Evolutionary conservation across 139 green algal genomes (phyloP).

Genomic region (Diplosphaera chodatii): DNA sequence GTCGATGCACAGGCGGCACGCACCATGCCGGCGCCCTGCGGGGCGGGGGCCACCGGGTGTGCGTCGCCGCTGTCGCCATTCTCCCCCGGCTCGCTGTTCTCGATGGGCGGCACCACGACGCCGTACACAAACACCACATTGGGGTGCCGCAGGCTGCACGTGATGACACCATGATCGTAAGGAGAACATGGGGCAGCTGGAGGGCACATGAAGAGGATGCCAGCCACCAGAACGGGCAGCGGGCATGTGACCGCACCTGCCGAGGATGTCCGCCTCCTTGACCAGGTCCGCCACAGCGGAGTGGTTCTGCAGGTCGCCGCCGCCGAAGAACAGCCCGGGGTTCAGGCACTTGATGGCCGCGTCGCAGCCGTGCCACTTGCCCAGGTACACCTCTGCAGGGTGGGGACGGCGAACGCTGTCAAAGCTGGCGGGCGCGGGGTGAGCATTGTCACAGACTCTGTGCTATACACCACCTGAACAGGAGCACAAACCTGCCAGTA

Average conservation of each 20-base stretch:
- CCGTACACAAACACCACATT: constrained; percentile 70
- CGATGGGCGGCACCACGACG: constrained; percentile 48
- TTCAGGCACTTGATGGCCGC: constrained; percentile 72
- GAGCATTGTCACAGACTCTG: no score
- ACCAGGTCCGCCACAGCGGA: constrained; percentile 52
- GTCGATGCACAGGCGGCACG: no score
- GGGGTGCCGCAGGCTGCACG: constrained; percentile 37
- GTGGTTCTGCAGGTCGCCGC: constrained; percentile 22
- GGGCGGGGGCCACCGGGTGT: not conserved
- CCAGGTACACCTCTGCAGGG: constrained; percentile 18
- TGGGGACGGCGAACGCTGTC: no score
- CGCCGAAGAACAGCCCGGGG: constrained; percentile 51
- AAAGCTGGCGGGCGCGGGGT: no score
- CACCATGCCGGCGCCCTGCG: not conserved
- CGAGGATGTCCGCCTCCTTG: constrained; percentile 58
- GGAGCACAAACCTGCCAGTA: no score
- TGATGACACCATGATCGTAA: no score
- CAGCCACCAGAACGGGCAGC: no score
- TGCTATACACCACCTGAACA: no score
- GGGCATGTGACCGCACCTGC: constrained; percentile 9
- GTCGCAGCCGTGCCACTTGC: constrained; percentile 57
- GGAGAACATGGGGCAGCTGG: no score
- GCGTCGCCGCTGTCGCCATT: not conserved
- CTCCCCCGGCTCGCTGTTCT: constrained; percentile 2
- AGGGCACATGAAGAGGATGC: no score